Base-by-base conservation (phyloP, 371 early-diverging fungal species). In the Lichtheimia corymbifera region DNA sequence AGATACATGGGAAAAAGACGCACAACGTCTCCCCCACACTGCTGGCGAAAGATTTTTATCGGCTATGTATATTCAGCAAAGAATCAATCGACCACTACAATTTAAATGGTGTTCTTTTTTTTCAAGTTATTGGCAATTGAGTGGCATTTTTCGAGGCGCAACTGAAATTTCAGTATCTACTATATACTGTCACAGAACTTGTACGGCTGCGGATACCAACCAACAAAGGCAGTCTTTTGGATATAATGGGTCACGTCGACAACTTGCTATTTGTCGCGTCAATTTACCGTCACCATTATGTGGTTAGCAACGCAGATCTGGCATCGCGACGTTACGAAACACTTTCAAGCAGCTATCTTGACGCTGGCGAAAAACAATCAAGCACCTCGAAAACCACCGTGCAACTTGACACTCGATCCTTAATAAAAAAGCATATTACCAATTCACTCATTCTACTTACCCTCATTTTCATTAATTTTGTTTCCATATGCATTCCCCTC, bases 121-220 rank as follows among this genome's bases (percentile, higher is more conserved):
- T 65, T 41, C 65, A 60, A 60, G 60, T 52, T 56, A 56, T 35
- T 51, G 65, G 27, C 59, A 65, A 56, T 45, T 50, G 53, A 50
- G 53, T 65, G 24, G 52, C 43, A 50, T 65, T 65, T 52, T 65
- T 60, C 56, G 30, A 24, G 45, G 60, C 60, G 65, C 56, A 55
- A 28, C 44, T 59, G 56, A 44, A 50, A 51, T 60, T 4, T 52
- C 53, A 60, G 56, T 45, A 45, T 45, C 50, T 65, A 28, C 50
- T 65, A 28, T 65, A 65, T 56, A 55, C 60, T 56, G 24, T 60
- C 58, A 56, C 65, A 56, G 60, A 60, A 60, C 55, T 65, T 43
- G 61, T 40, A 41, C 65, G 60, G 45, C 56, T 65, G 18, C 28
- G 52, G 42, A 59, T 64, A 41, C 59, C 55, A 47, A 54, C 50